Percentiles rank a stretch among this genome's conserved stretches.
phyloP scores from a whole-genome alignment of 306 rosid genomes.

The Corylus heterophylla region DNA sequence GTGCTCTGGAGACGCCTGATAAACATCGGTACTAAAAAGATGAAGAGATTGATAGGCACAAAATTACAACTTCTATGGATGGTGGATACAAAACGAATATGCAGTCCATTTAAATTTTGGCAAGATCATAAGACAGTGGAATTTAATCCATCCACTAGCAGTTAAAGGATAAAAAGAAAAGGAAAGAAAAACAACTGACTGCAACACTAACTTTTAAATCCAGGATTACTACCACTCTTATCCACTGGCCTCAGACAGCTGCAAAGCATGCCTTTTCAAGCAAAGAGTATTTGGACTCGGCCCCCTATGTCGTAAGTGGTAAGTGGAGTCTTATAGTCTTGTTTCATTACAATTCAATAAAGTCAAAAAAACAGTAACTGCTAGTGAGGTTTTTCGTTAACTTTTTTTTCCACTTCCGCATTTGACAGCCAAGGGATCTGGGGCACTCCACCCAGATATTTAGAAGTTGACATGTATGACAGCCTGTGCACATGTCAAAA shows the following conservation, averaged over 20 bases:
- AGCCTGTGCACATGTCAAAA: background rate
- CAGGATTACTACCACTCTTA: background rate
- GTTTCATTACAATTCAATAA: background rate
- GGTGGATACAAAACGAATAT: background rate
- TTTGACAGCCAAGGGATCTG: background rate
- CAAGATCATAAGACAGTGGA: too few relatives aligned
- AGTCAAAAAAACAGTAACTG: background rate
- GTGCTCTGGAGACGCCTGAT: conserved; percentile 72
- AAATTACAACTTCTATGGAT: background rate
- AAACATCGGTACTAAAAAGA: conserved; percentile 15
- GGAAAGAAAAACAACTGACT: background rate
- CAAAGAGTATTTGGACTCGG: background rate
- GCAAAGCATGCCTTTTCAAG: background rate
- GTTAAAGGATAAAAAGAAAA: background rate
- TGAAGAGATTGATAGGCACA: conserved; percentile 11
- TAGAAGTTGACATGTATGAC: background rate
- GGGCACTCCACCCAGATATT: background rate
- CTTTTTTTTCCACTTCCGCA: background rate
- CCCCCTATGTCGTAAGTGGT: background rate
- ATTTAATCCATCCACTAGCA: background rate
- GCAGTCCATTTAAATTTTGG: background rate
- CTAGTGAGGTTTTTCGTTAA: background rate
- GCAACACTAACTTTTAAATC: background rate
- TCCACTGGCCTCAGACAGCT: background rate
- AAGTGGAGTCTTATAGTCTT: background rate